phyloP scores from a whole-genome alignment of 1,284 basidiomycete genomes.

The Singerocomus inundabilis region DNA sequence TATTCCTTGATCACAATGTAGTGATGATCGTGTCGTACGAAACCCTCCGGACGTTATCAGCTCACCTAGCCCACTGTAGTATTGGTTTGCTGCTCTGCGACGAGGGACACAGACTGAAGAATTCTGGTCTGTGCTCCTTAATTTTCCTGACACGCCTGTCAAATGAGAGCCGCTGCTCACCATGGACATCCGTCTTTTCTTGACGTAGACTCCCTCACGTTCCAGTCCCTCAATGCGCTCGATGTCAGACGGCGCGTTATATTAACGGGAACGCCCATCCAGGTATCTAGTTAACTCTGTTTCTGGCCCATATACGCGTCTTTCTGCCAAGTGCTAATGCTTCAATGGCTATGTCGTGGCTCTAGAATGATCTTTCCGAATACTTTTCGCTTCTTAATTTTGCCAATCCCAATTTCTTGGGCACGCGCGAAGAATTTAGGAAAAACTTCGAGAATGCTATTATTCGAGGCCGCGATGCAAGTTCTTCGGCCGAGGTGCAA shows the following conservation, averaged over 20 bases:
- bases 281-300: conserved; percentile 43
- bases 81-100: conserved; percentile 95
- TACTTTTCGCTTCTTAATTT: conserved; percentile 97
- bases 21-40: conserved; percentile 99
- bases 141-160: not conserved
- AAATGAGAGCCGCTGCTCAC: conserved; percentile 13
- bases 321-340: not conserved
- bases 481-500: conserved; percentile 83
- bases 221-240: conserved; percentile 80
- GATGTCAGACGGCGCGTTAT: conserved; percentile 95
- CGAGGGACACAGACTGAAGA: conserved; percentile 97
- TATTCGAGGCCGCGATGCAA: conserved; percentile 89
- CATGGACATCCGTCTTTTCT: not conserved
- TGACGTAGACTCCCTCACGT: conserved; percentile 78
- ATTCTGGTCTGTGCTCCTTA: conserved; percentile 65
- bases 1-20: conserved; percentile 30
- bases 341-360: not conserved
- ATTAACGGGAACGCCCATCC: conserved; percentile 94
- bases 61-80: conserved; percentile 72
- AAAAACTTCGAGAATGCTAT: conserved; percentile 97
- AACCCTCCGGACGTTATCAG: conserved; percentile 82
- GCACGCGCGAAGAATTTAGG: conserved; percentile 89
- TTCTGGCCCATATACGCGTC: conserved; percentile 6
- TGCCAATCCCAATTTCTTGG: conserved; percentile 95
- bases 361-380: conserved; percentile 92